These are phyloP conservation scores for Candida neerlandica DNA, from an alignment of 1,139 yeast species.

Conservation along the genomic window DNA sequence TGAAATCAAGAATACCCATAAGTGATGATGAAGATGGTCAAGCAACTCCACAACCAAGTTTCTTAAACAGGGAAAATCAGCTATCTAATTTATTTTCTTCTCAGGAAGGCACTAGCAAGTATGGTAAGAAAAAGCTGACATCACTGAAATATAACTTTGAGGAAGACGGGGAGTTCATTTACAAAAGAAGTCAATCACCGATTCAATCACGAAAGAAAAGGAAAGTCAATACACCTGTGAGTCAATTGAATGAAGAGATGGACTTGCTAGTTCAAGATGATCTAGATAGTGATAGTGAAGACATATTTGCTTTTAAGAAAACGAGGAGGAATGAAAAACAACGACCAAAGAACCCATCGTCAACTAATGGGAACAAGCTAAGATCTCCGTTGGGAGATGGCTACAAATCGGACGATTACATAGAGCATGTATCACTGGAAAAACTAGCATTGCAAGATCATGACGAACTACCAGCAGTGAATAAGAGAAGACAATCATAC, in stretches of 20 bases:
- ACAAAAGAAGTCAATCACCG: conserved; percentile 34
- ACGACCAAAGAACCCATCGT: not conserved
- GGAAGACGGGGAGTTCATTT: conserved; percentile 51
- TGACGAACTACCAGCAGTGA: conserved; percentile 2
- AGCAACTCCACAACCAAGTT: conserved; percentile 5
- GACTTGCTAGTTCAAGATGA: conserved; percentile 18
- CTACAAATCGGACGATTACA: conserved; percentile 24
- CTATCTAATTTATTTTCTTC: conserved; percentile 10
- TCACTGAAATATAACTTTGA: conserved; percentile 20
- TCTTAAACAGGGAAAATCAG: conserved; percentile 11
- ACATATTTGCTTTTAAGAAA: conserved; percentile 7
- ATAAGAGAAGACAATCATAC: conserved; percentile 51
- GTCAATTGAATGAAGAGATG: conserved; percentile 28
- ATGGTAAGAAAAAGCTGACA: conserved; percentile 2
- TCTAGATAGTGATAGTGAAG: conserved; percentile 17
- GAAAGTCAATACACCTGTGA: conserved; percentile 29
- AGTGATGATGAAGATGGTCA: conserved; percentile 3
- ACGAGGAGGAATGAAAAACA: conserved; percentile 1
- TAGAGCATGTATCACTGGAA: conserved; percentile 37
- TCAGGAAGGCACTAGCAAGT: not conserved
- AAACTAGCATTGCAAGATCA: conserved; percentile 12
- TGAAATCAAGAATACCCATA: not conserved
- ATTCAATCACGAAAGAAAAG: conserved; percentile 16
- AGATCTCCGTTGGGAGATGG: conserved; percentile 13
- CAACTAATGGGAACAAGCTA: conserved; percentile 4